phyloP scores from a whole-genome alignment of 2,329 filamentous ascomycete genomes.

The Thelonectria olida region DNA sequence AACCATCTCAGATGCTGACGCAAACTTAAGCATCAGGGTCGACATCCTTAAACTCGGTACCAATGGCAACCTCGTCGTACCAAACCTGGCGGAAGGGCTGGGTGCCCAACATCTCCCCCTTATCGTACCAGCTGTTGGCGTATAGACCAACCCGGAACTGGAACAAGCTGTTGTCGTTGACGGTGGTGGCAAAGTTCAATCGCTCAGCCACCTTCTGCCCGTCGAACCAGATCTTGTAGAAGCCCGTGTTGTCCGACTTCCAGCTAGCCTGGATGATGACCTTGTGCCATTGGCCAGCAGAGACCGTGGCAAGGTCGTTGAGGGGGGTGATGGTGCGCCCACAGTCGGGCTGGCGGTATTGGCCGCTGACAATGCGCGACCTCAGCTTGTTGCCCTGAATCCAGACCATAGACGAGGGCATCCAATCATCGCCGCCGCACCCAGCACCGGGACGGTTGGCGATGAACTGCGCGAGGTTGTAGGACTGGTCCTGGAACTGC shows the following conservation, averaged over 20 bases:
- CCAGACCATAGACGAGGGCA: slow-evolving; percentile 60
- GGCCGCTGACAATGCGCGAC: slow-evolving; percentile 47
- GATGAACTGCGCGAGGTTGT: slow-evolving; percentile 62
- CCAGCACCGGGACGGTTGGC: slow-evolving; percentile 54
- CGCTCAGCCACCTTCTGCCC: slow-evolving; percentile 54
- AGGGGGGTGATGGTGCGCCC: slow-evolving; percentile 29
- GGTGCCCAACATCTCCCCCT: slow-evolving; percentile 48
- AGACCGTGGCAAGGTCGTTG: slow-evolving; percentile 48
- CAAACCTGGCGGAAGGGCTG: slow-evolving; percentile 58
- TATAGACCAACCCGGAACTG: slow-evolving; percentile 59
- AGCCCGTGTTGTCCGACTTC: slow-evolving; percentile 54
- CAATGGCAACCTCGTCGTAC: slow-evolving; percentile 59
- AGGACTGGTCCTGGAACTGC: slow-evolving; percentile 56
- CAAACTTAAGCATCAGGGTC: slow-evolving; percentile 18
- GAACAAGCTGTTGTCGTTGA: slow-evolving; percentile 54
- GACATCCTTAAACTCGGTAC: slow-evolving; percentile 46
- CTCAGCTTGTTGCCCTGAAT: slow-evolving; percentile 53
- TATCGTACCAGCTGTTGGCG: slow-evolving; percentile 60
- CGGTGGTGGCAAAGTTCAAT: slow-evolving; percentile 53
- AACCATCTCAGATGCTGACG: slow-evolving; percentile 13
- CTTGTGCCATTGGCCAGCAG: slow-evolving; percentile 56
- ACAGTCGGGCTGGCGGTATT: slow-evolving; percentile 40
- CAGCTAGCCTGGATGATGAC: slow-evolving; percentile 57
- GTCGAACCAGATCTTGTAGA: slow-evolving; percentile 58
- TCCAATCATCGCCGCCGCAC: slow-evolving; percentile 55